These are phyloP conservation scores for Petunia hybrid DNA, from an alignment of 305 asterid genomes.

Conservation along the genomic window DNA sequence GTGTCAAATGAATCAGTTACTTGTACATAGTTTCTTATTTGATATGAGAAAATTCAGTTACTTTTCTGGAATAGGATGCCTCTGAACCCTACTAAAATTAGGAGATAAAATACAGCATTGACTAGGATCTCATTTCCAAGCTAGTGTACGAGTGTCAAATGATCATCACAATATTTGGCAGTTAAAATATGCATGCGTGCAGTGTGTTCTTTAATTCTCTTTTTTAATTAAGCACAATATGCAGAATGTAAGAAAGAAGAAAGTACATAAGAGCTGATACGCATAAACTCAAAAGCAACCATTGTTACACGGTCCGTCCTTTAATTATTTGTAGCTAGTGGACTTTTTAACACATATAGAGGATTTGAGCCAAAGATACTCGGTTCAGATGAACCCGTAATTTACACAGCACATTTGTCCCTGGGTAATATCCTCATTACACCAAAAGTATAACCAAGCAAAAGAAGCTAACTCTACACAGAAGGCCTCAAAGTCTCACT, in stretches of 20 bases:
- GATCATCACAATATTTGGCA: constrained; percentile 24
- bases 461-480: constrained; percentile 4
- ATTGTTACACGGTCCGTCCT: not conserved
- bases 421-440: not conserved
- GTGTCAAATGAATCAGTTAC: not conserved
- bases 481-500: not conserved
- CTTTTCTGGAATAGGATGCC: constrained; percentile 1
- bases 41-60: constrained; percentile 1
- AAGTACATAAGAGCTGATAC: not conserved
- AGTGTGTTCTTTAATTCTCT: constrained; percentile 11
- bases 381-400: too few species aligned
- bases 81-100: not conserved
- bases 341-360: too few species aligned
- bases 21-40: constrained; percentile 5
- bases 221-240: not conserved
- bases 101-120: constrained; percentile 13
- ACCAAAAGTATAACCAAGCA: constrained; percentile 15
- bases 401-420: too few species aligned
- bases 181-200: constrained; percentile 7
- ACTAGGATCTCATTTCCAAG: constrained; percentile 15
- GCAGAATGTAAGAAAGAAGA: not conserved
- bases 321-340: too few species aligned
- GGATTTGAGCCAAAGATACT: too few species aligned
- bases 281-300: not conserved
- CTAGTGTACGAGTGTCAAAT: constrained; percentile 10